A percentile compares a stretch with the other conserved stretches of the same genome.
Conservation (phyloP, 2,329 filamentous ascomycete species). For the Colletotrichum sp. region DNA sequence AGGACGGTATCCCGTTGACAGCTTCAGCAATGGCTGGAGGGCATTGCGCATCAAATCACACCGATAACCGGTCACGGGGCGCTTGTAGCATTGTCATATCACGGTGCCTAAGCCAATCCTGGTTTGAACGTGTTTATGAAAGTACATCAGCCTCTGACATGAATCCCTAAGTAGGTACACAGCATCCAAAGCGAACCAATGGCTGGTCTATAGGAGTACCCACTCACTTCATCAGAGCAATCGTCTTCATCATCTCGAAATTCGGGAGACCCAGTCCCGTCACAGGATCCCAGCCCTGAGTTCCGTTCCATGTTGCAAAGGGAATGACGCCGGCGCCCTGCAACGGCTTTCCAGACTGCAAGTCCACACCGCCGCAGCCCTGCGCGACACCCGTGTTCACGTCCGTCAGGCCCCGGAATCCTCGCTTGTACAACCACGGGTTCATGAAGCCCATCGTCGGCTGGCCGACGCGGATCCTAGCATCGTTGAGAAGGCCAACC, state of each 20-base stretch:
- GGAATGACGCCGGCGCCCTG: constrained; percentile 30
- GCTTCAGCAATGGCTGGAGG: neutral
- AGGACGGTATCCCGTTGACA: neutral
- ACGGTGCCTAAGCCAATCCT: neutral
- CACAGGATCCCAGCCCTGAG: constrained; percentile 41
- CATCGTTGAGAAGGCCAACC: constrained; percentile 69
- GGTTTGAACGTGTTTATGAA: neutral
- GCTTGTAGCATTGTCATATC: neutral
- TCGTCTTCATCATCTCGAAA: constrained; percentile 34
- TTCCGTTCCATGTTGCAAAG: constrained; percentile 36
- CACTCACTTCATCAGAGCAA: constrained; percentile 14
- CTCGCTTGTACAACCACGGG: constrained; percentile 60
- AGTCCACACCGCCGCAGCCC: constrained; percentile 27
- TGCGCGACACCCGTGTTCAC: constrained; percentile 29
- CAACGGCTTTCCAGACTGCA: constrained; percentile 26
- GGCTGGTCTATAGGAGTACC: constrained; percentile 2
- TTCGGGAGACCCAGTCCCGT: constrained; percentile 52
- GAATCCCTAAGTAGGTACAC: neutral
- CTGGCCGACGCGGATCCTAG: constrained; percentile 59
- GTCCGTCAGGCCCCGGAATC: constrained; percentile 37
- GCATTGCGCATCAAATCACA: neutral
- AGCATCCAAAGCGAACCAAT: neutral
- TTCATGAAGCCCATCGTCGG: constrained; percentile 64
- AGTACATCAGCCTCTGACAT: neutral
- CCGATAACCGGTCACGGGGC: neutral